Percentiles rank a stretch among this genome's conserved stretches.
phyloP scores from a whole-genome alignment of 805 yeast species.

The Jamesozyma jinghongensis region DNA sequence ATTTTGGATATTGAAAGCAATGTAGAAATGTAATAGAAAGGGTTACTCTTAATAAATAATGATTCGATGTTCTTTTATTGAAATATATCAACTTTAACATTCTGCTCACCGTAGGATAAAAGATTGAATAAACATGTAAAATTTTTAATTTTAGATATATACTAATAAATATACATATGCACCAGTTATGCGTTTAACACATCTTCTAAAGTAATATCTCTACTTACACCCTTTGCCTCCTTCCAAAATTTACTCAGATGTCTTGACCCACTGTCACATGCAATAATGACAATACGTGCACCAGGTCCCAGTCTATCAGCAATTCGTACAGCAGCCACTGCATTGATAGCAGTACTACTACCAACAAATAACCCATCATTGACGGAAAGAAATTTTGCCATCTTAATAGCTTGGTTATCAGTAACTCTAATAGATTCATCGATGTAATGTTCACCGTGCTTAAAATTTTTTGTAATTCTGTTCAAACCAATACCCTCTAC shows the following conservation, averaged over 20 bases:
- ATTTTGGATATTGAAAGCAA: no score
- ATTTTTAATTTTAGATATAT: neutral
- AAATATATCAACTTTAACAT: no score
- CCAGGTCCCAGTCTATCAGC: slow-evolving; percentile 48
- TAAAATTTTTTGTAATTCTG: slow-evolving; percentile 74
- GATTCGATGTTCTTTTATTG: no score
- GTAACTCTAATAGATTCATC: slow-evolving; percentile 74
- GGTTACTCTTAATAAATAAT: no score
- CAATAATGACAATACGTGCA: slow-evolving; percentile 66
- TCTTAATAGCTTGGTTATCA: slow-evolving; percentile 71
- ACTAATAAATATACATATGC: neutral
- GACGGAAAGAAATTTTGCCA: slow-evolving; percentile 77
- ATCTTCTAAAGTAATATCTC: slow-evolving; percentile 30
- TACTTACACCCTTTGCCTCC: slow-evolving; percentile 37
- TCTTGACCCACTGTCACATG: slow-evolving; percentile 88
- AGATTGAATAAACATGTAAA: no score
- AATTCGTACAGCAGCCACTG: slow-evolving; percentile 72
- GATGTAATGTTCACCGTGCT: slow-evolving; percentile 56
- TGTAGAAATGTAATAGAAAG: no score
- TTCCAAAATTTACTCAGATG: slow-evolving; percentile 93
- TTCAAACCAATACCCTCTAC: slow-evolving; percentile 93
- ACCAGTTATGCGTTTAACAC: slow-evolving; percentile 13
- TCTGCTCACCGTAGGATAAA: no score
- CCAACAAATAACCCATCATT: slow-evolving; percentile 90
- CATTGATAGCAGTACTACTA: slow-evolving; percentile 85